A percentile compares a stretch with the other conserved stretches of the same genome.
phyloP scores from a whole-genome alignment of 1,284 basidiomycete genomes.

The Ganoderma multipileum region DNA sequence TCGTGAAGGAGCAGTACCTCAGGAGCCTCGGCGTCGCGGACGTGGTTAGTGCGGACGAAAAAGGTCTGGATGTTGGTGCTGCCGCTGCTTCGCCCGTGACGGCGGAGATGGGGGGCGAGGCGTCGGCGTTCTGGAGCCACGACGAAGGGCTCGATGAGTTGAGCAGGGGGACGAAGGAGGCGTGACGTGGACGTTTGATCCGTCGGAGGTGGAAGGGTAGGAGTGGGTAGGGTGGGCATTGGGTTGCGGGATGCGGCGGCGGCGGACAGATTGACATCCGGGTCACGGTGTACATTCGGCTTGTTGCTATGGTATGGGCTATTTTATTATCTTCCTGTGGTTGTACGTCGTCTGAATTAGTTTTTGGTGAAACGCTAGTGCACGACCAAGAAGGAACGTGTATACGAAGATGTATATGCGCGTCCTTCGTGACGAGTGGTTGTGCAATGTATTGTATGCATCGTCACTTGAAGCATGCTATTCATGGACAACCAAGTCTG shows the following conservation, averaged over 20 bases:
- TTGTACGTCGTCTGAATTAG: neutral
- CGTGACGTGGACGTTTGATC: slow-evolving; percentile 34
- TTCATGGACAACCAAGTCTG: neutral
- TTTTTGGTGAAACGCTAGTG: neutral
- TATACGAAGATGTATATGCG: neutral
- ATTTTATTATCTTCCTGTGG: neutral
- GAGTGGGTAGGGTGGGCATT: too few species aligned
- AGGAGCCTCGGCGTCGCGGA: slow-evolving; percentile 46
- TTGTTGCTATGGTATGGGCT: slow-evolving; percentile 1
- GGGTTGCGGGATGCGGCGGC: neutral
- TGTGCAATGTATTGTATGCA: neutral
- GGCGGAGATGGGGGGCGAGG: slow-evolving; percentile 35
- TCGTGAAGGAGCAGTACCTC: slow-evolving; percentile 71
- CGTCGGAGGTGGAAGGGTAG: neutral
- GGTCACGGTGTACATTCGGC: neutral
- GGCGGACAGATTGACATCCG: neutral
- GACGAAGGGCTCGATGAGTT: slow-evolving; percentile 76
- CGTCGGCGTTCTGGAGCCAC: slow-evolving; percentile 62
- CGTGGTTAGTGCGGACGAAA: slow-evolving; percentile 31
- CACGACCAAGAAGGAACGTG: neutral
- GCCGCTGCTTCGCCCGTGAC: slow-evolving; percentile 14
- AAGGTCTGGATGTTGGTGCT: slow-evolving; percentile 27
- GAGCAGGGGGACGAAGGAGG: slow-evolving; percentile 65
- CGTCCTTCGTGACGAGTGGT: neutral
- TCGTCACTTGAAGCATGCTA: neutral